Base-by-base conservation (phyloP, 768 basidiomycete species). In the Exsudoporus frostii region DNA sequence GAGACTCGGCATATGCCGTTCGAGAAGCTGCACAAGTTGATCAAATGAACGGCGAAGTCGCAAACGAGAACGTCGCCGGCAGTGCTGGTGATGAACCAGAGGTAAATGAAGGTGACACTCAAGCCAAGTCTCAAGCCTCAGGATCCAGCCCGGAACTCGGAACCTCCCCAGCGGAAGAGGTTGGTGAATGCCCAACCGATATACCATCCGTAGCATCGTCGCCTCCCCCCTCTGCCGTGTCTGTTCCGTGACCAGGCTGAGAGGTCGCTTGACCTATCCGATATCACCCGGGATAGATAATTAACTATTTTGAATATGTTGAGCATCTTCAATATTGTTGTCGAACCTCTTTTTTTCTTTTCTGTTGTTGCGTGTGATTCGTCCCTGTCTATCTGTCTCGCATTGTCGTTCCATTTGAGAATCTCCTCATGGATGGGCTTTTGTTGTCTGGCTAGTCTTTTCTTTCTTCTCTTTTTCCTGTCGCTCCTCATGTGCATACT, bases 301-400 rank as follows among this genome's bases (percentile, higher is more conserved):
- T 63, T 56, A 55, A 63, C 58, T 65, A 56, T 65, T 65, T 69
- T 66, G 67, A 67, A 63, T 62, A 64, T 67, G 67, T 67, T 64
- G 67, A 67, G 49, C 67, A 62, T 69, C 59, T 67, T 68, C 66
- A 67, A 57, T 59, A n/a, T n/a, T n/a, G 61, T 32, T 57, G 54
- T 67, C 55, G 55, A 48, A 29, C 48, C 27, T 40, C 33, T 14
- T 17, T 43, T 14, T 17, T 43, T 44, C 27, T 25, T 49, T 38
- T 40, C 33, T 37, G 45, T 44, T 46, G 54, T 52, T 57, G 22
- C 56, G 56, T 54, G 63, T 54, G 57, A 56, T 47, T 41, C 40
- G 41, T 51, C 57, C 50, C 24, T 29, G 54, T 45, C 34, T 29
- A 42, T 47, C 43, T 50, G 41, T 47, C 55, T 54, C 41, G 50